A percentile compares a stretch with the other conserved stretches of the same genome.
Conservation (phyloP, 345 rosid genomes). For the Eucalyptus pauciflora region DNA sequence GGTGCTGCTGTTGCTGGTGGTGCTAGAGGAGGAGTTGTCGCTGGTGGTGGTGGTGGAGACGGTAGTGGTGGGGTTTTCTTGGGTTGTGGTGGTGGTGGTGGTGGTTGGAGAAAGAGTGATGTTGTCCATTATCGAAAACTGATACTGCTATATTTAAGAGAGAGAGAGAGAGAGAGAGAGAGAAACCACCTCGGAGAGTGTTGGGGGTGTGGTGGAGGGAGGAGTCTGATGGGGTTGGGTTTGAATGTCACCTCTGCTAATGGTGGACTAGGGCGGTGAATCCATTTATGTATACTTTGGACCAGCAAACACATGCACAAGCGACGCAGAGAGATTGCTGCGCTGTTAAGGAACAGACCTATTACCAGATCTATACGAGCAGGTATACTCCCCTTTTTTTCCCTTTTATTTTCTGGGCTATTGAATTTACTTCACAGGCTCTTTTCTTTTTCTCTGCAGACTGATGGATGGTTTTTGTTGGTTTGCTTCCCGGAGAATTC, state of each 20-base stretch:
- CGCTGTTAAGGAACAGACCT: conserved; percentile 2
- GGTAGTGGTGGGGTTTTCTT: neutral
- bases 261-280: conserved; percentile 43
- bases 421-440: neutral
- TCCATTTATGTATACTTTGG: neutral
- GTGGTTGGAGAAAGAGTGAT: neutral
- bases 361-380: neutral
- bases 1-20: neutral
- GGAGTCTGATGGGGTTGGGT: neutral
- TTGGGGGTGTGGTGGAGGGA: neutral
- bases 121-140: neutral
- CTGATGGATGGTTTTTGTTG: neutral
- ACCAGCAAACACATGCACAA: neutral
- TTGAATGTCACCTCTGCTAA: conserved; percentile 21
- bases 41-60: neutral
- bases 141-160: neutral
- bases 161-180: neutral
- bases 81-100: neutral
- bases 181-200: conserved; percentile 16
- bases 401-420: neutral
- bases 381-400: neutral
- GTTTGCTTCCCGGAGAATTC: neutral
- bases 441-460: neutral
- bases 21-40: neutral
- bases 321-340: conserved; percentile 1